Evolutionary conservation across 306 rosid genomes (phyloP), one percentile per base, ranked within the genome.

Genomic region (Hippophae gyantsensis): DNA sequence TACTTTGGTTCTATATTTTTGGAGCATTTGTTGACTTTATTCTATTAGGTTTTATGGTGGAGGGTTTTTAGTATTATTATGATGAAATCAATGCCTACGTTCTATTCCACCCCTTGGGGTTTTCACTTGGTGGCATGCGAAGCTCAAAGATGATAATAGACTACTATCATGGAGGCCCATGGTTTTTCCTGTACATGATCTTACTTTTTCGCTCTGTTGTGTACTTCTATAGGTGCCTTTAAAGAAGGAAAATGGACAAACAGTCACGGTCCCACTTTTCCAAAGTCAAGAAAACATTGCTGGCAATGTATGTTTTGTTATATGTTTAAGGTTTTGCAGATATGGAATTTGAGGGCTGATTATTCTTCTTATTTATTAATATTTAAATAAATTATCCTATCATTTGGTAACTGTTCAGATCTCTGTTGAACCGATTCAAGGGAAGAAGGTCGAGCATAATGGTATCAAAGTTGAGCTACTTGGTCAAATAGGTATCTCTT

Each of bases 261-360:
- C 80, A 14, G 86, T 81, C 50, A 60, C 76, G 64, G 95, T 77
- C 47, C 97, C 97, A 13, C 97, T 90, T 58, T 90, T 90, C 74
- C 90, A 90, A 13, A 90, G 97, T 77, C 97, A 90, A 65, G 97
- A 90, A 81, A 90, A 84, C 72, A 90, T 90, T 80, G 81, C 74
- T 63, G 97, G 97, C 65, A 81, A 84, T 94, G 97, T 90, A 86
- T 74, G 6, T 48, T 46, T n/a, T 42, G 48, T 11, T 8, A 12
- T 13, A 2, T 42, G 42, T 4, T 42, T 42, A 18, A 57, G n/a
- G 27, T n/a, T 2, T 4, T 32, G 38, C 38, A 32, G 38, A 2
- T 32, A 4, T 32, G 38, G 2, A 32, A 32, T 32, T 32, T 32
- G 38, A 32, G 38, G 8, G 0, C n/a, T 49, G 8, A 5, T 49